These are phyloP conservation scores for Paramyrothecium sp. DNA, from an alignment of 2,329 filamentous ascomycete species.

Conservation along the genomic window DNA sequence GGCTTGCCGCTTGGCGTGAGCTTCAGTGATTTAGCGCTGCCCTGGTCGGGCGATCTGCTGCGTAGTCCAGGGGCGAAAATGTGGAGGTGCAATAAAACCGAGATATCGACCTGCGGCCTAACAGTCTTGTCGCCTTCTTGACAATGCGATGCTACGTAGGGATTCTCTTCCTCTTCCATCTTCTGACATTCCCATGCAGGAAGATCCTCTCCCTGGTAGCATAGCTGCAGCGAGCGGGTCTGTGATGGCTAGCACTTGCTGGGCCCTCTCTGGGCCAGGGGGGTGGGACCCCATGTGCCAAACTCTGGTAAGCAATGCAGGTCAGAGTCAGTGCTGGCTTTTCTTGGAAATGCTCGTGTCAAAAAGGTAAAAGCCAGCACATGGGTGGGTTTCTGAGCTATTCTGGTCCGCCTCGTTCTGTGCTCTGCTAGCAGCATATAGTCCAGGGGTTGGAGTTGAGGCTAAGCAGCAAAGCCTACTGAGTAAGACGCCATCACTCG, in stretches of 20 bases:
- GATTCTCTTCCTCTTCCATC: no score
- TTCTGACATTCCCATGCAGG: no score
- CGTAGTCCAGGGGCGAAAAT: not conserved
- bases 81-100: conserved; percentile 6
- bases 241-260: not conserved
- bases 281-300: not conserved
- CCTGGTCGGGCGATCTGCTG: not conserved
- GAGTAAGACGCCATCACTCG: not conserved
- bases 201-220: no score
- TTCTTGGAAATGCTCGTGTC: not conserved
- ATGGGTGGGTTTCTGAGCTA: not conserved
- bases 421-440: not conserved
- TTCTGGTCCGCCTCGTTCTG: not conserved
- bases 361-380: not conserved
- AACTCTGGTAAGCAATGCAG: not conserved
- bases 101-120: not conserved
- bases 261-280: no score
- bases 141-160: no score
- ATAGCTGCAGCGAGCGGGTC: not conserved
- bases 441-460: not conserved
- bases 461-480: not conserved
- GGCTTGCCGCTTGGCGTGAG: conserved; percentile 1
- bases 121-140: no score
- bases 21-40: not conserved
- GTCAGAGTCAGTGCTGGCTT: not conserved